Conservation (phyloP, 768 basidiomycete species). For the Amanita exitialis region DNA sequence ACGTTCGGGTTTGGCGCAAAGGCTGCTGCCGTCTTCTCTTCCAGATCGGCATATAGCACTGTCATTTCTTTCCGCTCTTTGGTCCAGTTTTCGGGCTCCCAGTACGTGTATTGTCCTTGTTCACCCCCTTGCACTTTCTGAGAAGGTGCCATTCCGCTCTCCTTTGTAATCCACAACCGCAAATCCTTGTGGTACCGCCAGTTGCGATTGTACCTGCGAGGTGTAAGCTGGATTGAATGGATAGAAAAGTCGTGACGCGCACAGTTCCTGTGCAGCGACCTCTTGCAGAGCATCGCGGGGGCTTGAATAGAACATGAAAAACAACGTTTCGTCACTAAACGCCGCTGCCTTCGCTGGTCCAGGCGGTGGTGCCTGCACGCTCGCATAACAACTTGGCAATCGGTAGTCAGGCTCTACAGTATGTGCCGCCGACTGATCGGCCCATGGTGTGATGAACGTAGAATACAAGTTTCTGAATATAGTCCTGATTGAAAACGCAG, state of each 20-base stretch:
- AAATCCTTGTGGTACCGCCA: conserved; percentile 96
- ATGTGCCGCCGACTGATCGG: conserved; percentile 78
- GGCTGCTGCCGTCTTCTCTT: conserved; percentile 61
- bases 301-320: conserved; percentile 96
- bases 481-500: conserved; percentile 11
- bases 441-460: conserved; percentile 95
- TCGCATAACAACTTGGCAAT: conserved; percentile 80
- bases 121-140: conserved; percentile 76
- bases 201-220: conserved; percentile 75
- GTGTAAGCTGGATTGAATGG: conserved; percentile 5
- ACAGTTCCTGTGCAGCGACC: conserved; percentile 92
- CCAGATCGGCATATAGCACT: conserved; percentile 63
- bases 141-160: conserved; percentile 67
- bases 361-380: conserved; percentile 80
- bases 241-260: conserved; percentile 27
- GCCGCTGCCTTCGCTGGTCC: conserved; percentile 70
- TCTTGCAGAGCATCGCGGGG: conserved; percentile 91
- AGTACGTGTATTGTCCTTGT: conserved; percentile 83
- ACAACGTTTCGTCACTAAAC: conserved; percentile 93
- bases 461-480: conserved; percentile 68
- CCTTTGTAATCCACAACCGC: conserved; percentile 79
- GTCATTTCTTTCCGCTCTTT: conserved; percentile 74
- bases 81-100: conserved; percentile 74
- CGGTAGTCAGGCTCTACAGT: conserved; percentile 89
- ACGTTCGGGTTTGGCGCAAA: conserved; percentile 45